These are phyloP conservation scores for Parmales sp. DNA, from an alignment of 108 stramenopile genomes.

Conservation along the genomic window DNA sequence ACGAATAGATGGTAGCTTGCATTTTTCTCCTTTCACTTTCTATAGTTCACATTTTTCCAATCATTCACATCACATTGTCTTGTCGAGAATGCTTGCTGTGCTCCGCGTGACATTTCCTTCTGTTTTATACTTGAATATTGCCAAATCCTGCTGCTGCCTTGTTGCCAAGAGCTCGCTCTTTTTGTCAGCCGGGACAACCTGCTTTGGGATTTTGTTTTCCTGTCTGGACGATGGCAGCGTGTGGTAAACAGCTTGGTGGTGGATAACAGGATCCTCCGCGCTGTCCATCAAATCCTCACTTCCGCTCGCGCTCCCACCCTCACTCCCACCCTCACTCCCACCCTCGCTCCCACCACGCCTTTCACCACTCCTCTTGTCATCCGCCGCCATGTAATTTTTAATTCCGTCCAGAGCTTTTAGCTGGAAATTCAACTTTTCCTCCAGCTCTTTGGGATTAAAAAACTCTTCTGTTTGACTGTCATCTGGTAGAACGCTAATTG, in stretches of 20 bases:
- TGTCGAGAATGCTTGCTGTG: too few relatives aligned
- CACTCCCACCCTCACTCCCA: background rate
- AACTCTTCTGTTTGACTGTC: background rate
- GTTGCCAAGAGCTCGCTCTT: background rate
- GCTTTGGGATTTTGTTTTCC: background rate
- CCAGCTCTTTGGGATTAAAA: background rate
- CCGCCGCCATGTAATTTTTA: background rate
- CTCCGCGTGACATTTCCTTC: background rate
- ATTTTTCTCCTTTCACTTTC: background rate
- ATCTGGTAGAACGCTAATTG: background rate
- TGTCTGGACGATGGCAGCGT: background rate
- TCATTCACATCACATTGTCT: background rate
- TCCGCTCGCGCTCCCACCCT: background rate
- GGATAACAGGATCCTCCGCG: background rate
- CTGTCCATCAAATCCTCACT: background rate
- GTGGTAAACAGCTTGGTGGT: too few relatives aligned
- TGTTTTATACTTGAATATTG: background rate
- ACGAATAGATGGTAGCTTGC: too few relatives aligned
- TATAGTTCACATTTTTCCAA: background rate
- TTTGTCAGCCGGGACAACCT: background rate
- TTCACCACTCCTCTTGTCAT: background rate
- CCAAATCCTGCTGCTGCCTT: background rate
- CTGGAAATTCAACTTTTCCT: background rate
- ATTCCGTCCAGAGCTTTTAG: background rate
- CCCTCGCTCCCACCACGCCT: too few relatives aligned